These are phyloP conservation scores for Malus orientalis DNA, from an alignment of 306 rosid species.

Conservation along the genomic window DNA sequence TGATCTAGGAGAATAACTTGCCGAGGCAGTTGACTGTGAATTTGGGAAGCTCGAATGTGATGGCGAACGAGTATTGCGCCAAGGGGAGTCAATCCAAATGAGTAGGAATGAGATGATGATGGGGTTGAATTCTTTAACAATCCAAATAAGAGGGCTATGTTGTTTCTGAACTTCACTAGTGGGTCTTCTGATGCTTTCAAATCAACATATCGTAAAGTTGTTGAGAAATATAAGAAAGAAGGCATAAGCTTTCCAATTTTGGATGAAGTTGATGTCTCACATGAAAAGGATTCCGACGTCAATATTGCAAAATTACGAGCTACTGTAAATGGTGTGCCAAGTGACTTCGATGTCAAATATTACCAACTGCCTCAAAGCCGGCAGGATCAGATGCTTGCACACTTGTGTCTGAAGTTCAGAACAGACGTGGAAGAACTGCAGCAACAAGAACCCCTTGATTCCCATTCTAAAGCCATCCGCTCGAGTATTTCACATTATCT, in stretches of 20 bases:
- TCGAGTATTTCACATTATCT: constrained; percentile 86
- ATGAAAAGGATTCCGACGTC: constrained; percentile 56
- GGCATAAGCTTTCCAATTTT: constrained; percentile 78
- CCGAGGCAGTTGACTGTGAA: constrained; percentile 52
- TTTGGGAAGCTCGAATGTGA: constrained; percentile 90
- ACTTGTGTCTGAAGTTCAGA: constrained; percentile 78
- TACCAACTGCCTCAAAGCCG: constrained; percentile 9
- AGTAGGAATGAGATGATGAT: too few relatives aligned
- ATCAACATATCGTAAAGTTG: constrained; percentile 5
- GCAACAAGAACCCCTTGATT: constrained; percentile 86
- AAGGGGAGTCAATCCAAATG: constrained; percentile 14
- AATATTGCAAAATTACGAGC: constrained; percentile 90
- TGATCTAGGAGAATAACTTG: constrained; percentile 51
- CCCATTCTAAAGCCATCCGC: constrained; percentile 86
- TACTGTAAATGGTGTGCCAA: constrained; percentile 68
- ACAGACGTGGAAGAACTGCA: constrained; percentile 86
- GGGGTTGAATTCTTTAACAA: constrained; percentile 32
- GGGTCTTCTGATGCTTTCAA: too few relatives aligned
- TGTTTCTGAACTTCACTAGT: too few relatives aligned
- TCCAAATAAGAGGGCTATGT: too few relatives aligned
- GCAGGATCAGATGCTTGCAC: constrained; percentile 51
- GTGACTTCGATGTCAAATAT: constrained; percentile 63
- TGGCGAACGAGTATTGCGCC: constrained; percentile 65
- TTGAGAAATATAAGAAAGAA: constrained; percentile 50
- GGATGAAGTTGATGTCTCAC: constrained; percentile 81